These are phyloP conservation scores for Circinella umbellata DNA, from an alignment of 371 early-diverging fungal genomes.

Conservation along the genomic window DNA sequence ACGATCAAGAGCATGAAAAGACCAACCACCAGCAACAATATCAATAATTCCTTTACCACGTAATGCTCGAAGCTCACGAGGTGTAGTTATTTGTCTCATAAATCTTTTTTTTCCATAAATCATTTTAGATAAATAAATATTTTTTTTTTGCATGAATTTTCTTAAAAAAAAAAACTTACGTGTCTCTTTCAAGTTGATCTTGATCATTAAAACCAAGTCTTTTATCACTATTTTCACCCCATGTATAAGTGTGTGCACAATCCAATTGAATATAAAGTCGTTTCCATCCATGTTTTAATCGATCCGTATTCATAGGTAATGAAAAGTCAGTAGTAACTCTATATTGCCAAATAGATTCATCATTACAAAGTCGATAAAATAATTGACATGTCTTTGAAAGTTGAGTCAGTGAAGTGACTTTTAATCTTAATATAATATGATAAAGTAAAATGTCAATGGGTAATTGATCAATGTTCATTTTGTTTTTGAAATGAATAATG, in stretches of 20 bases:
- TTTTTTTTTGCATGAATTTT: background rate
- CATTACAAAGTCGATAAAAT: slow-evolving; percentile 34
- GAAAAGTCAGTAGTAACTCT: slow-evolving; percentile 35
- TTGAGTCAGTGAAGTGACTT: slow-evolving; percentile 20
- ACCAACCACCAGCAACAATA: slow-evolving; percentile 49
- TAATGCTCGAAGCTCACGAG: slow-evolving; percentile 33
- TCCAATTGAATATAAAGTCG: slow-evolving; percentile 31
- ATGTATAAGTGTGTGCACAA: slow-evolving; percentile 34
- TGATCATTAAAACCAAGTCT: slow-evolving; percentile 32
- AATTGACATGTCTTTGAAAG: slow-evolving; percentile 27
- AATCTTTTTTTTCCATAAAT: too few species aligned
- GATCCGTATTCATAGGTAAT: slow-evolving; percentile 25
- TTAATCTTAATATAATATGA: slow-evolving; percentile 28
- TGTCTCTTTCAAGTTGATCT: slow-evolving; percentile 13
- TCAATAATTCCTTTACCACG: slow-evolving; percentile 39
- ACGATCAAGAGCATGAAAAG: slow-evolving; percentile 47
- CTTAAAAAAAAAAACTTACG: slow-evolving; percentile 4
- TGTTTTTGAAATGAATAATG: background rate
- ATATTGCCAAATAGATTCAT: slow-evolving; percentile 42
- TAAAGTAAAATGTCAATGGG: slow-evolving; percentile 30
- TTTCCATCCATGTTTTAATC: slow-evolving; percentile 36
- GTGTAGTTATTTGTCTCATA: slow-evolving; percentile 11
- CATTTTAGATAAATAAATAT: too few species aligned
- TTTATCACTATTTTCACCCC: slow-evolving; percentile 43
- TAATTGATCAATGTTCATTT: slow-evolving; percentile 10